Evolutionary conservation across 2,329 filamentous ascomycete species (phyloP).

Genomic region (Aspergillus flavus): DNA sequence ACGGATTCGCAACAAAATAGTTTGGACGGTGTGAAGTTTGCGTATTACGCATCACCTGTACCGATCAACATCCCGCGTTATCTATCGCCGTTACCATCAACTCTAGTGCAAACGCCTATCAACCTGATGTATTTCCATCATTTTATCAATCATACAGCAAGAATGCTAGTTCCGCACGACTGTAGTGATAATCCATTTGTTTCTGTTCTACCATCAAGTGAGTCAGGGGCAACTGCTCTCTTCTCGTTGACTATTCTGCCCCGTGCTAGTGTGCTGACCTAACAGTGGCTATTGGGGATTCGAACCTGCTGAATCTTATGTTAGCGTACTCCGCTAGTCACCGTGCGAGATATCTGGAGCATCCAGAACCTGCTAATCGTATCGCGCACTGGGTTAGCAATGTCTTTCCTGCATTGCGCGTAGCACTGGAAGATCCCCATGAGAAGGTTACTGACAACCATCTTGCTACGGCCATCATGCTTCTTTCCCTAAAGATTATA

Average conservation of each 20-base stretch:
- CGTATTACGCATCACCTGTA: conserved; percentile 72
- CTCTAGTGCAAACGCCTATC: conserved; percentile 72
- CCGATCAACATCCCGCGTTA: conserved; percentile 63
- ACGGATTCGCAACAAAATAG: conserved; percentile 26
- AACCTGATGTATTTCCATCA: conserved; percentile 76
- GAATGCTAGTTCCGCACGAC: conserved; percentile 64
- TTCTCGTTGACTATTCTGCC: background rate
- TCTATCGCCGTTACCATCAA: conserved; percentile 58
- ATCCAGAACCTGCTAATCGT: conserved; percentile 73
- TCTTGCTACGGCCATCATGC: conserved; percentile 80
- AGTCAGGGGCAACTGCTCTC: conserved; percentile 26
- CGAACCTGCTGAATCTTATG: conserved; percentile 72
- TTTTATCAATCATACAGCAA: conserved; percentile 78
- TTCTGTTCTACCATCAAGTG: conserved; percentile 63
- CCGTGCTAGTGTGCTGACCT: conserved; percentile 43
- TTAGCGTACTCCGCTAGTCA: conserved; percentile 85
- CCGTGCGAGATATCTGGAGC: conserved; percentile 71
- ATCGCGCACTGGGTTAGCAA: conserved; percentile 81
- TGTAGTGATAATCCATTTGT: conserved; percentile 64
- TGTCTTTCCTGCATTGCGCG: conserved; percentile 66
- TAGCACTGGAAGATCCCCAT: conserved; percentile 63
- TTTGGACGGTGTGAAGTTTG: conserved; percentile 57
- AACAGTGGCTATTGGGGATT: conserved; percentile 47
- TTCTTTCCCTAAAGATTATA: conserved; percentile 80
- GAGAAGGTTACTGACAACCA: conserved; percentile 71